These are phyloP conservation scores for Fusarium albosuccineum DNA, from an alignment of 2,329 filamentous ascomycete genomes.

Conservation along the genomic window DNA sequence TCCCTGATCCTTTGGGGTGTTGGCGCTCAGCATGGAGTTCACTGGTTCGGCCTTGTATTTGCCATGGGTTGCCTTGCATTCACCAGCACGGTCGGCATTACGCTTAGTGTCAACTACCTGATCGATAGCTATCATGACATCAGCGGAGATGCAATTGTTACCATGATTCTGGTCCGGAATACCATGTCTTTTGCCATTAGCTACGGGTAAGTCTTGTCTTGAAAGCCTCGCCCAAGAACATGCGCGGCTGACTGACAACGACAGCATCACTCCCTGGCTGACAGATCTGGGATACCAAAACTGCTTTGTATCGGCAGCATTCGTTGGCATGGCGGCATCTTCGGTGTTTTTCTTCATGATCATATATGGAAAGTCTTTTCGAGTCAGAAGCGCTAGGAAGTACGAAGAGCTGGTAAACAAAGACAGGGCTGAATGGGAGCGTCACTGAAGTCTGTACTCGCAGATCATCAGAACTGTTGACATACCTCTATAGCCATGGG, in stretches of 20 bases:
- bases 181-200: slow-evolving; percentile 54
- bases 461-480: too few relatives aligned
- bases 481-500: too few relatives aligned
- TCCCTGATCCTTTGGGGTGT: slow-evolving; percentile 52
- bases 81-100: slow-evolving; percentile 52
- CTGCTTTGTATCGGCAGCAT: slow-evolving; percentile 57
- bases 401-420: slow-evolving; percentile 30
- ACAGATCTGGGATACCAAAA: slow-evolving; percentile 57
- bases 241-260: background rate
- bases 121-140: slow-evolving; percentile 58
- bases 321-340: slow-evolving; percentile 55
- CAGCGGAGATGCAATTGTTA: slow-evolving; percentile 55
- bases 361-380: slow-evolving; percentile 57
- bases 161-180: slow-evolving; percentile 56
- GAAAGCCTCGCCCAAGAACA: accelerated
- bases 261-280: slow-evolving; percentile 63
- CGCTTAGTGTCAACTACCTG: slow-evolving; percentile 56
- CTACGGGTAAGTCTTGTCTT: slow-evolving; percentile 41
- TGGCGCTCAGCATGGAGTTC: slow-evolving; percentile 53
- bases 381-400: slow-evolving; percentile 31
- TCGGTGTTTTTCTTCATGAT: slow-evolving; percentile 60
- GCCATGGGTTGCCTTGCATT: slow-evolving; percentile 55
- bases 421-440: slow-evolving; percentile 16
- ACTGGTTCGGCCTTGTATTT: slow-evolving; percentile 58
- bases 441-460: background rate